Evolutionary conservation across 2,329 filamentous ascomycete species (phyloP).

Genomic region (Sarocladium strictum): DNA sequence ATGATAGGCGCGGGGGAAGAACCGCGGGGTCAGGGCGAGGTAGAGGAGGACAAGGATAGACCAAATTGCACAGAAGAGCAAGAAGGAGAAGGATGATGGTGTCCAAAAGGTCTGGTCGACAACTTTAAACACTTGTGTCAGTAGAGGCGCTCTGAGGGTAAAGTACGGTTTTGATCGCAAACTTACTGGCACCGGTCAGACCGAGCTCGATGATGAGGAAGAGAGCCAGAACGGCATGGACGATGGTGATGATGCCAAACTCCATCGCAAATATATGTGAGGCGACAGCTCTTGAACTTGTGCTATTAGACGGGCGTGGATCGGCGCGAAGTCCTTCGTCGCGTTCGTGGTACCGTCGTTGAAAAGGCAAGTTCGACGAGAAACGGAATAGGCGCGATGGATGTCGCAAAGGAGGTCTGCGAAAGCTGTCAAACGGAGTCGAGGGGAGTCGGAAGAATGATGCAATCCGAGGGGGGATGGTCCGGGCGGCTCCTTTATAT

Average conservation of each 20-base stretch:
- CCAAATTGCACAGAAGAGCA: constrained; percentile 76
- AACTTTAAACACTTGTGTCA: constrained; percentile 34
- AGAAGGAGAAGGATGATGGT: constrained; percentile 63
- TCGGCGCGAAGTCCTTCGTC: too few relatives aligned
- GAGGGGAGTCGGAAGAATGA: constrained; percentile 2
- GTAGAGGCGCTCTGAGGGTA: neutral
- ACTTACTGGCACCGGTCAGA: constrained; percentile 65
- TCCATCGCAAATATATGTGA: constrained; percentile 34
- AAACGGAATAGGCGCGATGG: too few relatives aligned
- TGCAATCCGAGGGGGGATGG: constrained; percentile 5
- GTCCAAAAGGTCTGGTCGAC: constrained; percentile 44
- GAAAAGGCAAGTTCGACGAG: neutral
- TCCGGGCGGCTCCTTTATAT: neutral
- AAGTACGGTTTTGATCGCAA: neutral
- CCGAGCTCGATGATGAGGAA: constrained; percentile 72
- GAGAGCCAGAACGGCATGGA: constrained; percentile 61
- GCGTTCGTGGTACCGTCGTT: neutral
- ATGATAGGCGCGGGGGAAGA: constrained; percentile 55
- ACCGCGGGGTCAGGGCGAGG: constrained; percentile 60
- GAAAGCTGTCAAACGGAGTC: neutral
- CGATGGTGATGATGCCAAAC: constrained; percentile 50
- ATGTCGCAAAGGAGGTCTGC: too few relatives aligned
- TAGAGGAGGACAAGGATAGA: constrained; percentile 66
- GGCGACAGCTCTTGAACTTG: neutral
- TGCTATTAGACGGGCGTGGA: neutral